phyloP scores from a whole-genome alignment of 345 rosid species.

The Bruguiera parviflora region DNA sequence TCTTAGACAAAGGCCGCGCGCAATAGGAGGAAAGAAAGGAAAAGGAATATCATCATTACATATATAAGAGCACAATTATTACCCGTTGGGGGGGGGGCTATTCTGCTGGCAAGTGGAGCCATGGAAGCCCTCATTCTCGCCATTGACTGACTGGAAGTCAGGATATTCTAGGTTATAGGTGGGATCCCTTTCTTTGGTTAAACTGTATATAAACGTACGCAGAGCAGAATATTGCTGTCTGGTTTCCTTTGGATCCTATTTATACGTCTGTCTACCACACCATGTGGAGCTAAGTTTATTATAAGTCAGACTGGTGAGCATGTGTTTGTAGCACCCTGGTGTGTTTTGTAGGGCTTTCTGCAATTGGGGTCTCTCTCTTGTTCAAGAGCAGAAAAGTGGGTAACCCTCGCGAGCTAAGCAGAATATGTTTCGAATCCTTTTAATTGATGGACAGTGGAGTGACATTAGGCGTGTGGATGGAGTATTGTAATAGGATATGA shows the following conservation, averaged over 20 bases:
- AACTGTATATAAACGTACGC: slow-evolving; percentile 38
- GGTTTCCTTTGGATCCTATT: slow-evolving; percentile 14
- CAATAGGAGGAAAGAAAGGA: slow-evolving; percentile 17
- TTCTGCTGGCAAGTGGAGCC: slow-evolving; percentile 24
- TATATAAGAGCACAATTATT: slow-evolving; percentile 29
- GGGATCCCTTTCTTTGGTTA: slow-evolving; percentile 25
- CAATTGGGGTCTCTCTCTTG: neutral
- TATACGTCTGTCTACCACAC: neutral
- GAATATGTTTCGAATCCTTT: neutral
- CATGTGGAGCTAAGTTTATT: slow-evolving; percentile 11
- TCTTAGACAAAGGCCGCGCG: slow-evolving; percentile 23
- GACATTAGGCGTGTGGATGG: neutral
- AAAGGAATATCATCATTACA: slow-evolving; percentile 8
- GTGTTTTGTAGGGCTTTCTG: slow-evolving; percentile 15
- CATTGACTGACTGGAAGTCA: slow-evolving; percentile 19
- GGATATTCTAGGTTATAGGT: slow-evolving; percentile 26
- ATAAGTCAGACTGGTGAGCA: slow-evolving; percentile 19
- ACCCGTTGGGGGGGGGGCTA: slow-evolving; percentile 13
- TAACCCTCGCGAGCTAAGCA: neutral
- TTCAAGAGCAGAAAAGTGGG: neutral
- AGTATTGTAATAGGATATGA: neutral
- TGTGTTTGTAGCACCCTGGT: slow-evolving; percentile 20
- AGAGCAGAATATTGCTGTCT: slow-evolving; percentile 15
- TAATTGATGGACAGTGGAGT: neutral
- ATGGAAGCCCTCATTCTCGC: slow-evolving; percentile 30